phyloP scores from a whole-genome alignment of 2,329 filamentous ascomycete genomes.

The Macrophomina tecta region DNA sequence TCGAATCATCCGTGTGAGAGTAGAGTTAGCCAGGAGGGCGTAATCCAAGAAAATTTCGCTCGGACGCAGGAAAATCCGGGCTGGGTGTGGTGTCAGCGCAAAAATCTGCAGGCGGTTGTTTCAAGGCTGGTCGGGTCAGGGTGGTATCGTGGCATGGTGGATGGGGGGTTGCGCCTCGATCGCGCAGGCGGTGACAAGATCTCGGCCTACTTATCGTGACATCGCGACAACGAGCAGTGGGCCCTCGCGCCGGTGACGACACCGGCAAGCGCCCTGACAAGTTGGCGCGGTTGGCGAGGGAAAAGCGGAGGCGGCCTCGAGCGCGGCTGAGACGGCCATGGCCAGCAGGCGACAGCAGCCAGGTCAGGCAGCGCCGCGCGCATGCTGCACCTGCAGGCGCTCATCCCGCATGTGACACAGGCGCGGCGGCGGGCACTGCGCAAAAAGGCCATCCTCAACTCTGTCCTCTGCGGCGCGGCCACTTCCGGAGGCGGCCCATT shows the following conservation, averaged over 20 bases:
- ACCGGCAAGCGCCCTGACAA: conserved; percentile 5
- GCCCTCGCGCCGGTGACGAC: conserved; percentile 10
- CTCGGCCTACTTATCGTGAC: conserved; percentile 23
- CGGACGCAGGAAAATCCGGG: not conserved
- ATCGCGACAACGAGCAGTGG: conserved; percentile 6
- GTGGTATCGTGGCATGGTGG: conserved; percentile 11
- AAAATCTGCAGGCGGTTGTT: not conserved
- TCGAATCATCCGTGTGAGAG: conserved; percentile 18
- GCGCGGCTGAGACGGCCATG: not conserved
- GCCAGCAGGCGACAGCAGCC: not conserved
- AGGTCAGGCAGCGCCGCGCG: not conserved
- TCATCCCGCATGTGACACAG: conserved; percentile 17
- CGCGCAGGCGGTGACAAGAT: conserved; percentile 23
- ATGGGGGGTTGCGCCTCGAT: conserved; percentile 8
- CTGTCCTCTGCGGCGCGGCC: conserved; percentile 4
- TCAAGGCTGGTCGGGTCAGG: not conserved
- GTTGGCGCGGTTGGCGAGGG: conserved; percentile 9
- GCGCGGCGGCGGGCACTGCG: not conserved
- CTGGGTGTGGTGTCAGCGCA: conserved; percentile 11
- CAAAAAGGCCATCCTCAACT: not conserved
- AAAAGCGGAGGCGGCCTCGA: not conserved
- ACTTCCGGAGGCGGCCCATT: conserved; percentile 14
- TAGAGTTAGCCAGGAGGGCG: not conserved
- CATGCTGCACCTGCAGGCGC: not conserved
- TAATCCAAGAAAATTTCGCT: not conserved